Evolutionary conservation across 2,329 filamentous ascomycete genomes (phyloP).

Genomic region (Aaosphaeria arxii): DNA sequence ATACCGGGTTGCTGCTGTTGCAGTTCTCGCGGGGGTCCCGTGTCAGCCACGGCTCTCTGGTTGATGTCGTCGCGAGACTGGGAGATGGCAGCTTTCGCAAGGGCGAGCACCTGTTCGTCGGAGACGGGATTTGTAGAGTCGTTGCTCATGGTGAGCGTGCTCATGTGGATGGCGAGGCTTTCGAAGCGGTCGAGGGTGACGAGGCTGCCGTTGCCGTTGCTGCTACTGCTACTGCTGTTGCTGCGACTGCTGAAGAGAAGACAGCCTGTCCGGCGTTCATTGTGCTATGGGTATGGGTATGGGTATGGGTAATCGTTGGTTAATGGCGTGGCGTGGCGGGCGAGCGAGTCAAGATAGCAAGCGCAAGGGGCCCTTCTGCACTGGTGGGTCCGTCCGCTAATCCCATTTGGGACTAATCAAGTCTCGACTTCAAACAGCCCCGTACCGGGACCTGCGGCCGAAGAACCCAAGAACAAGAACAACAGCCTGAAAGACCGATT

Average conservation of each 20-base stretch:
- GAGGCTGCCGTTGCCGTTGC: background rate
- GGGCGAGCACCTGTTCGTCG: conserved; percentile 61
- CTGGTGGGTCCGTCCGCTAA: no score
- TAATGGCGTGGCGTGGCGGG: background rate
- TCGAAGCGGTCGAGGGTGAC: background rate
- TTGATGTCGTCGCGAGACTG: conserved; percentile 64
- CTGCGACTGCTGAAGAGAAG: no score
- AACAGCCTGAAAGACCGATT: no score
- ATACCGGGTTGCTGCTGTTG: conserved; percentile 60
- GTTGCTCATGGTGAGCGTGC: conserved; percentile 34
- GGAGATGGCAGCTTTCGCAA: conserved; percentile 66
- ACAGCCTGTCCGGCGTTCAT: background rate
- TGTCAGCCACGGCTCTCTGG: conserved; percentile 50
- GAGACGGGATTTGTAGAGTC: conserved; percentile 49
- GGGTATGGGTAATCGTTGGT: no score
- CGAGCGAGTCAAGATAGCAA: background rate
- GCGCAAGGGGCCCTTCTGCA: background rate
- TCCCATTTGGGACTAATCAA: background rate
- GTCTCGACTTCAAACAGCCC: no score
- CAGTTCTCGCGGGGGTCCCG: conserved; percentile 55
- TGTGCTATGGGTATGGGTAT: background rate
- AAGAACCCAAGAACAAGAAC: no score
- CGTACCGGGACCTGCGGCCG: no score
- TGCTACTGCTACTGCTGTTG: no score
- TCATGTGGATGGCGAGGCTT: background rate